Evolutionary conservation across 2,329 filamentous ascomycete species (phyloP), one percentile per base, ranked within the genome.

Genomic region (Colletotrichum graminicola): DNA sequence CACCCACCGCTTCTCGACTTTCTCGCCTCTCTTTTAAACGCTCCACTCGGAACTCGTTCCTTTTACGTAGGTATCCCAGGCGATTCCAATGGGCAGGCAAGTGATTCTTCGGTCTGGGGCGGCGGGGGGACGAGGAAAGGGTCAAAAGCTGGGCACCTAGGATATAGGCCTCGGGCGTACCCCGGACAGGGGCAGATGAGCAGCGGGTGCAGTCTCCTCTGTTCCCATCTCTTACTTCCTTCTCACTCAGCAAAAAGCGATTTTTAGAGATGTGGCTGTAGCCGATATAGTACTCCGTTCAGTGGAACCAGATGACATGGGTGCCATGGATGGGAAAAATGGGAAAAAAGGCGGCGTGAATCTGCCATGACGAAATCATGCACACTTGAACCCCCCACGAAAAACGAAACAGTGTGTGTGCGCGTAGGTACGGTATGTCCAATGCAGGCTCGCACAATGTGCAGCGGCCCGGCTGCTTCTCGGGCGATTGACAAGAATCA

Each of bases 111-210:
- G 56, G 23, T 43, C 16, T 36, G 43, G 47, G 36, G 41, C 12
- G 18, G 43, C 14, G 57, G 36, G 45, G 41, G 59, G 39, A 29
- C 18, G 56, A n/a, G 34, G 34, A 52, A 34, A 57, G 57, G 52
- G 52, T 55, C 34, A 34, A 34, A 43, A 26, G 59, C 45, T 60
- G 65, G 54, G 34, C 34, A 36, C 34, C 34, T 11, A 36, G 34
- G 69, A 72, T 64, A n/a, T 55, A 63, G 54, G 59, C 45, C 49
- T 71, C 65, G 59, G 68, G 59, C 68, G 65, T 63, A 68, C 68
- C 65, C 68, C 68, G 65, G 68, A 68, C 68, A 54, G 45, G 68
- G 67, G 62, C 49, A 7, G 55, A n/a, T 45, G 43, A 45, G 56
- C 41, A 54, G n/a, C 32, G 66, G 43, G 54, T 45, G 21, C 47